Percentiles rank a stretch among this genome's conserved stretches.
These are phyloP conservation scores for Goffeauzyma gilvescens DNA, from an alignment of 768 basidiomycete genomes.

Conservation along the genomic window DNA sequence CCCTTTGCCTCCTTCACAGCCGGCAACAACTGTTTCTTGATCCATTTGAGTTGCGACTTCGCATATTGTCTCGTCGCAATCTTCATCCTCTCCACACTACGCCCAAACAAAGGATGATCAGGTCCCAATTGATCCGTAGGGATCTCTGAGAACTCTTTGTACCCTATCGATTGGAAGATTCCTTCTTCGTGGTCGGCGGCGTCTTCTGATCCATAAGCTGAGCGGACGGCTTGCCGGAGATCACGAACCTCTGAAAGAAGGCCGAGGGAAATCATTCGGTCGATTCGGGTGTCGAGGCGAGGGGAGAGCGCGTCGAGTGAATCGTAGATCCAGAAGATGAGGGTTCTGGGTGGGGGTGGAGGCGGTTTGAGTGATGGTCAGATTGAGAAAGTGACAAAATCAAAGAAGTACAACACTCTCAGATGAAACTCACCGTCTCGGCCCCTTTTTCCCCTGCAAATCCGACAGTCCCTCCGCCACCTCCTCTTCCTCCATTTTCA, in stretches of 20 bases:
- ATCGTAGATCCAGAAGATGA: slow-evolving; percentile 83
- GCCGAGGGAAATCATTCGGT: slow-evolving; percentile 49
- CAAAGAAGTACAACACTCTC: too few species aligned
- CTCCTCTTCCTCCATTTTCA: slow-evolving; percentile 9
- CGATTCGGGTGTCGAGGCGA: slow-evolving; percentile 61
- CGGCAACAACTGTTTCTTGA: slow-evolving; percentile 71
- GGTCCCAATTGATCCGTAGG: slow-evolving; percentile 25
- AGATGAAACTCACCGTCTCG: slow-evolving; percentile 9
- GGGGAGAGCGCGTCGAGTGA: slow-evolving; percentile 43
- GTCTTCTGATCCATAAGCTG: slow-evolving; percentile 15
- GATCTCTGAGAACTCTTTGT: slow-evolving; percentile 69
- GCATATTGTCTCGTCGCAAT: slow-evolving; percentile 75
- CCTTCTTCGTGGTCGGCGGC: slow-evolving; percentile 37
- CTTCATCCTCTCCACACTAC: slow-evolving; percentile 63
- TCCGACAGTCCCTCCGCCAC: background rate
- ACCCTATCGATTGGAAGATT: slow-evolving; percentile 90
- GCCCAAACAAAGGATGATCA: slow-evolving; percentile 34
- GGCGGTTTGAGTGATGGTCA: too few species aligned
- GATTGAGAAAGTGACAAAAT: background rate
- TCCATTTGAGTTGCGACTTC: slow-evolving; percentile 77
- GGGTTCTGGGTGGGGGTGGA: too few species aligned
- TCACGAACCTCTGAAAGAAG: background rate
- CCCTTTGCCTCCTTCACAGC: slow-evolving; percentile 41
- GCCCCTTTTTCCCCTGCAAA: slow-evolving; percentile 9
- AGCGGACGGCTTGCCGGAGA: background rate